Evolutionary conservation across 345 rosid genomes (phyloP), one percentile per base, ranked within the genome.

Genomic region (Anacardium occidentale): DNA sequence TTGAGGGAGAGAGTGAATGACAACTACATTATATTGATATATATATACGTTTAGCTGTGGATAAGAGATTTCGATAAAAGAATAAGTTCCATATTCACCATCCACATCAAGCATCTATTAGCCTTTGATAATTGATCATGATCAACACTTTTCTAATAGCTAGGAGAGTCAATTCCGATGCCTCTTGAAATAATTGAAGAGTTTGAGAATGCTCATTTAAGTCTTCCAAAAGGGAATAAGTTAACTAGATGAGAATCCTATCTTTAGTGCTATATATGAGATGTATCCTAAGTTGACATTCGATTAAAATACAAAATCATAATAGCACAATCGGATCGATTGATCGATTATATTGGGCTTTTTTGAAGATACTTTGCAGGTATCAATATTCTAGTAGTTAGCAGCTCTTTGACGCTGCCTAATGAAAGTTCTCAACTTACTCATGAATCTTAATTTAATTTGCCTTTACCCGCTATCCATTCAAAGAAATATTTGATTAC

Each of bases 1-100:
- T 45, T 64, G 55, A 29, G 68, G 68, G 68, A 64, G 68, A 64
- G 68, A 64, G 53, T 64, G 54, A 64, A 15, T 13, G 68, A 40
- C 7, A 21, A 64, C 17, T 24, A 20, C 37, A n/a, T n/a, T n/a
- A n/a, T n/a, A n/a, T n/a, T n/a, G n/a, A n/a, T n/a, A n/a, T n/a
- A n/a, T n/a, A n/a, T n/a, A n/a, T n/a, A n/a, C 9, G 7, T 6
- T 7, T 20, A 20, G 25, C 20, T 54, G 58, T 54, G 58, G 58
- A 54, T 54, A 54, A 54, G 24, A 54, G 25, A 54, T 54, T 54
- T 7, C 12, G 24, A 54, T 20, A 50, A 54, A 21, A 20, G 58
- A 54, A 54, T 54, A 54, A 54, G 58, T 54, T 54, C 58, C 3
- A 18, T 37, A 37, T 37, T 9, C 42, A 37, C 42, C 42, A 37